Percentiles rank a stretch among this genome's conserved stretches.
These are phyloP conservation scores for Eucalyptus pauciflora DNA, from an alignment of 345 rosid species.

Conservation along the genomic window DNA sequence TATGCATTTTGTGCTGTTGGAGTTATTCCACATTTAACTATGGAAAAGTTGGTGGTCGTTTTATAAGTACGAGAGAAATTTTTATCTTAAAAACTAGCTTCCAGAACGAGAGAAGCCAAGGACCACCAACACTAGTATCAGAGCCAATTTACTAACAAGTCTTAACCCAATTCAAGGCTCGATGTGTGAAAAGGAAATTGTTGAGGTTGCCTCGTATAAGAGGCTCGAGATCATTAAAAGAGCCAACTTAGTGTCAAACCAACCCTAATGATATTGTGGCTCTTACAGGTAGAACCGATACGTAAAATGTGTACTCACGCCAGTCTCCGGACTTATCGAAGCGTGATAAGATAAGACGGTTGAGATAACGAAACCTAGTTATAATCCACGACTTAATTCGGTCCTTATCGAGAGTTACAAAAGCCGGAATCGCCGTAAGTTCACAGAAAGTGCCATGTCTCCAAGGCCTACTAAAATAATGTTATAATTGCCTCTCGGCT, in stretches of 20 bases:
- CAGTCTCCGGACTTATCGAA: not conserved
- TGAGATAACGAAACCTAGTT: not conserved
- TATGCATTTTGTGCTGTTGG: accelerated
- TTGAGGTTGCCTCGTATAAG: not conserved
- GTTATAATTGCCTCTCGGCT: not conserved
- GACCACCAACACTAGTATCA: too few relatives aligned
- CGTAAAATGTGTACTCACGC: not conserved
- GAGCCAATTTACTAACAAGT: too few relatives aligned
- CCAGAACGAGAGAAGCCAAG: not conserved
- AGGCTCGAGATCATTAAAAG: not conserved
- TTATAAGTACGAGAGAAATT: too few relatives aligned
- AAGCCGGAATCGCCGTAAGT: not conserved
- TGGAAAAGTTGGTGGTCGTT: not conserved
- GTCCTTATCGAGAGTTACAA: not conserved
- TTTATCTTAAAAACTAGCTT: not conserved
- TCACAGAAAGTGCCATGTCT: not conserved
- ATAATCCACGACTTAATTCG: not conserved
- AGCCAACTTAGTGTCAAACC: not conserved
- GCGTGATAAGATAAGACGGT: not conserved
- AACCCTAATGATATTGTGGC: too few relatives aligned
- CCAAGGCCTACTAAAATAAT: not conserved
- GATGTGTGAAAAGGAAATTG: not conserved
- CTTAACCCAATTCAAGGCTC: not conserved
- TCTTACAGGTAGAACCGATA: not conserved
- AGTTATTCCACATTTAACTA: accelerated